Conservation (phyloP, 2,329 filamentous ascomycete species). For the Fusarium sp. region DNA sequence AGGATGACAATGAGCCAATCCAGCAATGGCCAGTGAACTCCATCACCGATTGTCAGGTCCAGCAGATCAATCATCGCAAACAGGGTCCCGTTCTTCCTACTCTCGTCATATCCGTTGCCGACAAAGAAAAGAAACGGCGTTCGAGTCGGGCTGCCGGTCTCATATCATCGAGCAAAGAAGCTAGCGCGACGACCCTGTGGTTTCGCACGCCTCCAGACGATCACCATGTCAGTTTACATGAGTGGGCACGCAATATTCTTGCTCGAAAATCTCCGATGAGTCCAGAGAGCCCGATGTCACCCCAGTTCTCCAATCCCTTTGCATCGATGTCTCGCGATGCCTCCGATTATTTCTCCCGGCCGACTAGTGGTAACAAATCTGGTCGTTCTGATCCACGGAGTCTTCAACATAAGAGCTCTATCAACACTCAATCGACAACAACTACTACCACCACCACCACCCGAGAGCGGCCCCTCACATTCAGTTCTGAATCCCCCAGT, state of each 20-base stretch:
- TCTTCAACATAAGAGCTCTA: conserved; percentile 60
- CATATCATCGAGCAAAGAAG: conserved; percentile 60
- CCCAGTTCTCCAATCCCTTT: conserved; percentile 65
- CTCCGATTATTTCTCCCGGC: conserved; percentile 54
- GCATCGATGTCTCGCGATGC: conserved; percentile 53
- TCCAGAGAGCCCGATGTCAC: conserved; percentile 63
- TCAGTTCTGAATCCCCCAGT: conserved; percentile 68
- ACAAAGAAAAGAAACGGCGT: conserved; percentile 70
- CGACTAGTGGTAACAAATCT: conserved; percentile 54
- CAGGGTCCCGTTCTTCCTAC: conserved; percentile 68
- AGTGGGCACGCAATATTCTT: conserved; percentile 67
- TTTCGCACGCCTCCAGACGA: conserved; percentile 66
- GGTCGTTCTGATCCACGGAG: conserved; percentile 45
- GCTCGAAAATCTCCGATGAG: conserved; percentile 56
- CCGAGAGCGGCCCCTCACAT: conserved; percentile 60
- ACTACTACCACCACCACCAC: conserved; percentile 50
- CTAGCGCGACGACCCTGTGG: conserved; percentile 59
- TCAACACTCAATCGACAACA: conserved; percentile 58
- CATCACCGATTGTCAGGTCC: conserved; percentile 66
- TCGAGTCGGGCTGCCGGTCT: conserved; percentile 71
- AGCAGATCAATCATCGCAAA: conserved; percentile 69
- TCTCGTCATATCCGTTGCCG: conserved; percentile 65
- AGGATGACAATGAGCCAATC: conserved; percentile 63
- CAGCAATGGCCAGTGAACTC: conserved; percentile 63
- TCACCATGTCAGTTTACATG: conserved; percentile 60